Evolutionary conservation across 2,329 filamentous ascomycete species (phyloP), one percentile per base, ranked within the genome.

Genomic region (Madurella mycetomatis): DNA sequence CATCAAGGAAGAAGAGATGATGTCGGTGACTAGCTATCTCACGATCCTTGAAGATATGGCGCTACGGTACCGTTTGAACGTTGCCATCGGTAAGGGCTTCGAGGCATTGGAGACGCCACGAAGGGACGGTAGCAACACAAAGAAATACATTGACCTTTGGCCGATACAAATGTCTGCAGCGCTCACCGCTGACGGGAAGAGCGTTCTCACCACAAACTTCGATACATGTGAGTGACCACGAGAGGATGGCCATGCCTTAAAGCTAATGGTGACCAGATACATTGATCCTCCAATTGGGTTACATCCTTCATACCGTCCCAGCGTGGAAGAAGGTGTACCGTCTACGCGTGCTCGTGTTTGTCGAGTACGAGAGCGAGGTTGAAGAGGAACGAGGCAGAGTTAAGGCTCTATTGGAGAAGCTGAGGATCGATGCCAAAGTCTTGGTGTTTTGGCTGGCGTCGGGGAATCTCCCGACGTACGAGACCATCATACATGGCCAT

Each of bases 101-200:
- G 83, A 90, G 49, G 72, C 82, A 1, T 74, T 95, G 1, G 87
- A 94, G 64, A 81, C 90, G 0, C 90, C 90, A 0, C 76, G 81
- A 17, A 69, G 76, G 1, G 76, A 83, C 40, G 78, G 77, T 4
- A 65, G 68, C 16, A 82, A 85, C 50, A 75, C 74, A 4, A 92
- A 92, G 66, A 88, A 84, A 64, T 92, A 86, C 64, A 89, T 95
- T 57, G 90, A 95, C 65, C 73, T 95, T 4, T 95, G 90, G 90
- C 90, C 90, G 0, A 94, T 95, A 50, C 91, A 95, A 61, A 95
- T 95, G 89, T 92, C 90, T 5, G 90, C 90, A 1, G 88, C 92
- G 63, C 81, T 94, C 34, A 81, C 83, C 0, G 76, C 86, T 1
- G 84, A 86, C 59, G 79, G 78, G 1, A 81, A 83, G 65, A 84